Evolutionary conservation across 1,284 basidiomycete genomes (phyloP), one percentile per base, ranked within the genome.

Genomic region (Irpex sp.): DNA sequence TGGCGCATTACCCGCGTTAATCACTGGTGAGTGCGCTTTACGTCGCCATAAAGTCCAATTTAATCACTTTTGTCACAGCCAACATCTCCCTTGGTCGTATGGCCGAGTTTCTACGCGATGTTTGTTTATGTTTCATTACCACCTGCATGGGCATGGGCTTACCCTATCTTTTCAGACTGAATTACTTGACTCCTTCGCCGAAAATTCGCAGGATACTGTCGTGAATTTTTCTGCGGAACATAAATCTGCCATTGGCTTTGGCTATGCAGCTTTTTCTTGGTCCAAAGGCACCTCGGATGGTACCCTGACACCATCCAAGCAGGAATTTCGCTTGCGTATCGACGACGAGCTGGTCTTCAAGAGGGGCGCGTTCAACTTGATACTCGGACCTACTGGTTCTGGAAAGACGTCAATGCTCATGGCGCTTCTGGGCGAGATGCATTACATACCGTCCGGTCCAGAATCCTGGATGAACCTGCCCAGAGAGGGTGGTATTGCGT

Each of bases 401-500:
- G 82, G 82, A n/a, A 82, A 81, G 68, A 80, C 81, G 0, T 79
- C 78, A 5, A 61, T 83, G 28, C 70, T 83, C n/a, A 80, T 84
- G 78, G 84, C 83, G 3, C 72, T 86, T 8, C 75, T 85, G 2
- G 83, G 81, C 51, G 82, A 86, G 67, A 80, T 87, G 82, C 84
- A 87, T 67, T 86, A 81, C 66, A 71, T 80, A n/a, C 78, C 82
- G 8, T 71, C 74, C n/a, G 76, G 77, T 6, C 76, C 80, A 19
- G 80, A 80, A 23, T 83, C 86, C 0, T 87, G 84, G 79, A 87
- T 80, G 69, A 85, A 83, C 64, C 78, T 91, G 10, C 88, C 88
- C 8, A 78, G 88, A 5, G 72, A 76, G 1, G 80, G 82, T 12
- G 88, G 88, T 12, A 81, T 91, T 5, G 84, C 86, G 0, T 91